Evolutionary conservation across 1,284 basidiomycete genomes (phyloP), one percentile per base, ranked within the genome.

Genomic region (Pascua guehoae): DNA sequence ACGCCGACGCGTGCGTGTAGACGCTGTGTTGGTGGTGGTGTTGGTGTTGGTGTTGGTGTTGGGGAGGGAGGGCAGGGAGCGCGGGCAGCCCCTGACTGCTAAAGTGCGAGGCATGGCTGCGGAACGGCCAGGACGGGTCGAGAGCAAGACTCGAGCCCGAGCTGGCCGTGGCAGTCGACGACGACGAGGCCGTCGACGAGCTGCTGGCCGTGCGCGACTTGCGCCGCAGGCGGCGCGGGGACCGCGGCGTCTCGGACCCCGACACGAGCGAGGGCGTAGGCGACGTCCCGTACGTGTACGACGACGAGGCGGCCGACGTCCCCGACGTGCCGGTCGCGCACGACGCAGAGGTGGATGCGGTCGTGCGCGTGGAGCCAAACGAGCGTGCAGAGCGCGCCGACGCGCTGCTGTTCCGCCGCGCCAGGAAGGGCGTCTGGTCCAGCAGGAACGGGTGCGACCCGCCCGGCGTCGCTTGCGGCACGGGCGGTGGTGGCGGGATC

Each of bases 351-450:
- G 24, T 32, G 24, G 24, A 32, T 32, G 24, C 24, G 24, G 24
- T 32, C 24, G 24, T 32, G 24, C 43, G n/a, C 8, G 12, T 46
- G 17, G 17, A 14, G 17, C 24, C 14, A 17, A 8, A 39, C 12
- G 16, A 12, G 14, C 32, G 40, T 15, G 17, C 18, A 18, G 43
- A 45, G 10, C 47, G 41, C 5, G 45, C 2, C 18, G 47, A 53
- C 8, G 48, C 18, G 1, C 39, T 5, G 41, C 51, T 54, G 17
- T 41, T 16, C 2, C 46, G 53, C 0, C 58, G 57, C 17, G 44
- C 14, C 36, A 67, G 62, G 57, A 58, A 67, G 5, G 64, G 58
- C 12, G 61, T 58, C 53, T 67, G 66, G 53, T 66, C 58, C 39
- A 61, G 55, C 41, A 67, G 56, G 62, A 66, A 66, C 3, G 66